Base-by-base conservation (phyloP, 139 green algal species). In the Tetratostichococcus sp. region DNA sequence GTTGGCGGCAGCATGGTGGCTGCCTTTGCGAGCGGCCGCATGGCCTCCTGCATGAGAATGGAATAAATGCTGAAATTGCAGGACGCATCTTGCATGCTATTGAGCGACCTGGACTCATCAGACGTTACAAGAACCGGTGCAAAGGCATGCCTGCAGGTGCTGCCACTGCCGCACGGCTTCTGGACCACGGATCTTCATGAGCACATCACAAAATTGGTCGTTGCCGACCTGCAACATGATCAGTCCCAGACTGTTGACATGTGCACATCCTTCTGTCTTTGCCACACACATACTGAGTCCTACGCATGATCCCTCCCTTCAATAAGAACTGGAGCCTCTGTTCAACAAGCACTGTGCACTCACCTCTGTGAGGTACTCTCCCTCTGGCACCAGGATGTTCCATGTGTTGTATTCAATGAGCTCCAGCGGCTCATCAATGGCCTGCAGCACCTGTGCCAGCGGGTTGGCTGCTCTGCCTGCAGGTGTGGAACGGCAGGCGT, bases 341-440 rank as follows among this genome's bases (percentile, higher is more conserved):
- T n/a, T n/a, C n/a, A n/a, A n/a, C n/a, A n/a, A n/a, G n/a, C n/a
- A n/a, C n/a, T n/a, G n/a, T n/a, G 31, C 14, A 14, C 42, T 65
- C 28, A 93, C 86, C 76, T 91, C 58, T 3, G 86, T 91, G 17
- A 93, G 30, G 59, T 94, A 98, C 31, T 84, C 72, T 0, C 95
- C 95, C 78, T 98, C 96, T 16, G 96, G 96, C 59, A 98, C 82
- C 25, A 97, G 67, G 31, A 96, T 92, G 73, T 96, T 97, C 96
- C 96, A 99, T 28, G 75, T 88, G 78, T 98, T 89, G 84, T 98
- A 99, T 25, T 88, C 67, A 2, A 94, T 81, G 22, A 92, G 80
- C 23, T 95, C 89, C 71, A 97, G 84, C 2, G 82, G 73, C 82
- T 96, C 91, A 0, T 76, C 92, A 65, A 97, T 89, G 4, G 91